Base-by-base conservation (phyloP, 148 eudicot genomes). In the Nepenthes gracilis region DNA sequence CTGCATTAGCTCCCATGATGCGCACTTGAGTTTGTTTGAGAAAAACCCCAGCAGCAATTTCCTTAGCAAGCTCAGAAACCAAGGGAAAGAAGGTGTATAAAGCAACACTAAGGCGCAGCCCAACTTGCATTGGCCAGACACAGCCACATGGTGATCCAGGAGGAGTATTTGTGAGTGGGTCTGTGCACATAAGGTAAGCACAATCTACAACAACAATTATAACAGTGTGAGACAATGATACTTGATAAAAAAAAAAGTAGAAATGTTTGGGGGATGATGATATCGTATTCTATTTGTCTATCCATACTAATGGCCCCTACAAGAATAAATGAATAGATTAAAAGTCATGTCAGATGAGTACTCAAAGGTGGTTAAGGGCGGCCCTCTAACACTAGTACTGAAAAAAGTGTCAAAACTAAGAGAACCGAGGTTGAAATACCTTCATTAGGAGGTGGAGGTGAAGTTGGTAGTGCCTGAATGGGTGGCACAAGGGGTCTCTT, bases 371-470 rank as follows among this genome's bases (percentile, higher is more conserved):
- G 23, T 23, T 23, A 23, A 23, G 23, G 23, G 23, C 0, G 23
- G 23, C 23, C 23, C 0, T 23, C 23, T 23, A 82, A 72, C 86
- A 80, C 71, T 84, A 78, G 23, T 66, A 63, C 78, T 49, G 74
- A 76, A 61, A 82, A 43, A 59, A 70, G 74, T 51, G 88, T 83
- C 57, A 54, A 53, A 67, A 50, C 15, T 23, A 56, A 32, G 15
- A 58, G 68, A 65, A 33, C 13, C 23, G 54, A 49, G 12, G 61
- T 45, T 61, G 51, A 66, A 35, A 15, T 57, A 88, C 96, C 93
- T 72, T 72, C 67, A 65, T 85, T 84, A 61, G 96, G 96, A 64
- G 96, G 96, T 59, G 96, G 96, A 68, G 93, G 93, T 35, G 96
- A 93, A 68, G 93, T 89, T 35, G 93, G 93, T 69, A 88, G 63